Evolutionary conservation across 2,329 filamentous ascomycete species (phyloP), one percentile per base, ranked within the genome.

Genomic region (Clarireedia hainanense): DNA sequence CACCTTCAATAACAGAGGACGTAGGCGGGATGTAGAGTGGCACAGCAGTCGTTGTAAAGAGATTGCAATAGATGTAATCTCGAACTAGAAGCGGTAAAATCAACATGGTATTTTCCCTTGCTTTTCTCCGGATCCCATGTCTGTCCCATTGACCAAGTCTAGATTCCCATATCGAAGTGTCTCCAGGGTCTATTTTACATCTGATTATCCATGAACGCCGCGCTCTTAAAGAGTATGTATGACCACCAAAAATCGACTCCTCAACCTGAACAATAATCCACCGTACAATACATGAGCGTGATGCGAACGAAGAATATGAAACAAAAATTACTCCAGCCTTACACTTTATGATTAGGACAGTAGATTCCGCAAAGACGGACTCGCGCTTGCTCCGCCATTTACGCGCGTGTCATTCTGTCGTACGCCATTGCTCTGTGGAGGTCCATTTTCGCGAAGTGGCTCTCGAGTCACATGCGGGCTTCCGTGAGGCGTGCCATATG

Each of bases 281-380:
- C 49, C 52, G 40, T 54, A 54, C 45, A 54, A 17, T 49, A 54
- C 67, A 89, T 73, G n/a, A 47, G 10, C 17, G 30, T 47, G 36
- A 9, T 20, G 24, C 14, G 12, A 30, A 23, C 26, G 30, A 37
- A 17, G 26, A 39, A 36, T 27, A 14, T 40, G 45, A n/a, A 42
- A 42, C 9, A 34, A 42, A 42, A 42, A n/a, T 49, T 24, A 30
- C 24, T 24, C 12, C 26, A 9, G 30, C 26, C 26, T 36, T 6
- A 24, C 14, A 2, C 9, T 40, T n/a, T 48, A 47, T 14, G n/a
- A 5, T 49, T 71, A 89, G 48, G 82, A 86, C 53, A 91, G 76
- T 49, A 91, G 71, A 65, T 91, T 91, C 63, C 84, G 81, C 59
- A 91, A 70, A 9, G 87, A 90, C 10, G 88, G 86, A 65, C 84